Evolutionary conservation across 768 basidiomycete species (phyloP), one percentile per base, ranked within the genome.

Genomic region (Hygrophorus russula): DNA sequence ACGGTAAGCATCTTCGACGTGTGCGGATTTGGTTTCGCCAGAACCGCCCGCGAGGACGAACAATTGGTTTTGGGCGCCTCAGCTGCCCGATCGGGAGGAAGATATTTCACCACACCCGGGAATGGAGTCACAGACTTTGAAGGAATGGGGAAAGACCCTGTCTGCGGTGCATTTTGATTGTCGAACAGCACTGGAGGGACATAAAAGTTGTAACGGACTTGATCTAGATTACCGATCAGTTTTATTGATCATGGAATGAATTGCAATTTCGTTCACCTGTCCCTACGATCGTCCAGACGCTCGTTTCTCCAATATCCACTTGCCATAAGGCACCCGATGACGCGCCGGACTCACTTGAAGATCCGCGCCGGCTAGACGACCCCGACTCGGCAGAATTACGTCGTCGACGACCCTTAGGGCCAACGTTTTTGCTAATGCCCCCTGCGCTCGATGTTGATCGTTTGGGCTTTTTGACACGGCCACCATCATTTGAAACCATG

Each of bases 221-320:
- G 85, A 56, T 93, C 89, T 82, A 63, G 45, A 47, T 37, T 30
- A 28, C 42, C 45, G 44, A 50, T 57, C 29, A 58, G 52, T 41
- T n/a, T n/a, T n/a, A 36, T 17, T 39, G 36, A 39, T 43, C 10
- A 18, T 6, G 5, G 4, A 15, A 30, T 38, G 36, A 28, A 33
- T 4, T 14, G 41, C 37, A 47, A 46, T 20, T 49, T 49, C 15
- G 56, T 71, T 62, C 59, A 89, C 87, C 87, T 49, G 86, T 90
- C 52, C 90, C 88, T 48, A 91, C 87, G 51, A 92, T 88, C 3
- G 90, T 92, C 90, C 90, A 93, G 17, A 91, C 85, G 57, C 87
- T 89, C 24, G 88, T 89, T 67, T 92, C 89, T 48, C 89, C 89
- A 46, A 90, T 89, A 59, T 92, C 89, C 43, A 91, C 82, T 56